Evolutionary conservation across 495 filamentous ascomycete species (phyloP).

Genomic region (Thermochaetoides thermophila): DNA sequence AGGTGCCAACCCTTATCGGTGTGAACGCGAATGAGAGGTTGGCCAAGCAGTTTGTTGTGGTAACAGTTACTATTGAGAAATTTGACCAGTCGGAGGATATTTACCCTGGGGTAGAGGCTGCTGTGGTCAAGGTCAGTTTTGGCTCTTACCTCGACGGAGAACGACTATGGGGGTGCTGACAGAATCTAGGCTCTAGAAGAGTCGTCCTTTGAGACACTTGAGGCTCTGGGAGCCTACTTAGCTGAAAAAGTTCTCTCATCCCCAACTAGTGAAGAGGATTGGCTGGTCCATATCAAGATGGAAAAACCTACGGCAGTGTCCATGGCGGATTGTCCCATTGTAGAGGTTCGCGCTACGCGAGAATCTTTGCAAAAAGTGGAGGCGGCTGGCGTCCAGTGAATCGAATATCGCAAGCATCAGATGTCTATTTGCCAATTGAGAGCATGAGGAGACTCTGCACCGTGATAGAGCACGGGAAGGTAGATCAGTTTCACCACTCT

Average conservation of each 20-base stretch:
- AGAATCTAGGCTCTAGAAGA: conserved; percentile 34
- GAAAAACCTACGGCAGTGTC: conserved; percentile 46
- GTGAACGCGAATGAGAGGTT: conserved; percentile 44
- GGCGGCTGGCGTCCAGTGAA: too few species aligned
- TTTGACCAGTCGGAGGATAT: conserved; percentile 22
- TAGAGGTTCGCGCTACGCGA: conserved; percentile 30
- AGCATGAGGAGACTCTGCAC: too few species aligned
- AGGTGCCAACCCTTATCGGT: conserved; percentile 44
- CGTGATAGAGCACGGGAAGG: too few species aligned
- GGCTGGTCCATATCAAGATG: conserved; percentile 34
- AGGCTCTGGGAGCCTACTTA: conserved; percentile 38
- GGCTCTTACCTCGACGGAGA: too few species aligned
- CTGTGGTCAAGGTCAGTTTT: conserved; percentile 34
- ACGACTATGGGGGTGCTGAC: conserved; percentile 10
- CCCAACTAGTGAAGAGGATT: conserved; percentile 6
- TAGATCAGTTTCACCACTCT: not conserved
- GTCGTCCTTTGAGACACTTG: conserved; percentile 48
- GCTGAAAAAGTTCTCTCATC: conserved; percentile 22
- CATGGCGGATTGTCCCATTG: conserved; percentile 39
- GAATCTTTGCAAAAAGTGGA: conserved; percentile 5
- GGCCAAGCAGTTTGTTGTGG: conserved; percentile 43
- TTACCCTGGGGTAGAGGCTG: conserved; percentile 31
- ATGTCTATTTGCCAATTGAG: not conserved
- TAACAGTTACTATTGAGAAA: conserved; percentile 38
- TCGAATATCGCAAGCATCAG: too few species aligned